These are phyloP conservation scores for Phytophthora hibernalis DNA, from an alignment of 352 stramenopile species.

Conservation along the genomic window DNA sequence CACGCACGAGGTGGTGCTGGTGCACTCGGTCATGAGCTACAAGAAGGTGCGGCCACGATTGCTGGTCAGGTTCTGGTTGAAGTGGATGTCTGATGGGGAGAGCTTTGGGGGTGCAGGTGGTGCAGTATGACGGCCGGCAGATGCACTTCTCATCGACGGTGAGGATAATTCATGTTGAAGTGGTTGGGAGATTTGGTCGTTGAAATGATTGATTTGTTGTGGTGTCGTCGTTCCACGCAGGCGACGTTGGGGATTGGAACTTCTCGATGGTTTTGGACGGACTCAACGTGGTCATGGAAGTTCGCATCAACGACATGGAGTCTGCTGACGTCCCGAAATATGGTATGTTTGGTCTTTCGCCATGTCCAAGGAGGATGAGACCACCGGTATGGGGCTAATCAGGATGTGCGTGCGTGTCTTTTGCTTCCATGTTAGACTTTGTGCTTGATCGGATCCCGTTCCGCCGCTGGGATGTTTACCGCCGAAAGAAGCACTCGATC, in stretches of 20 bases:
- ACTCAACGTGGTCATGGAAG: slow-evolving; percentile 79
- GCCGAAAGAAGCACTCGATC: slow-evolving; percentile 64
- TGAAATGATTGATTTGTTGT: slow-evolving; percentile 8
- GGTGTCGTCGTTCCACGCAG: slow-evolving; percentile 38
- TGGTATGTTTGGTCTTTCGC: slow-evolving; percentile 38
- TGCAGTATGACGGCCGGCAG: slow-evolving; percentile 82
- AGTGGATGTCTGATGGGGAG: slow-evolving; percentile 9
- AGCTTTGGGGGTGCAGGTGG: slow-evolving; percentile 41
- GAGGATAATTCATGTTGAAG: slow-evolving; percentile 23
- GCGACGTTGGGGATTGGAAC: slow-evolving; percentile 79
- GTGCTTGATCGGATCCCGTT: slow-evolving; percentile 82
- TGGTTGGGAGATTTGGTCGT: slow-evolving; percentile 6
- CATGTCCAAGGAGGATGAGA: neutral
- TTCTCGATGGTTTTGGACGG: slow-evolving; percentile 83
- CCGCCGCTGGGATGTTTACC: slow-evolving; percentile 85
- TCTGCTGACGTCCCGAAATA: slow-evolving; percentile 84
- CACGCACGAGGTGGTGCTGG: slow-evolving; percentile 76
- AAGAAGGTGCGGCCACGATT: slow-evolving; percentile 64
- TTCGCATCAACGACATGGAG: slow-evolving; percentile 88
- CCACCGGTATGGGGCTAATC: slow-evolving; percentile 4
- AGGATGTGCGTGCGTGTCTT: slow-evolving; percentile 33
- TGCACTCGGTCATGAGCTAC: slow-evolving; percentile 88
- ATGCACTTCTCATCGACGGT: slow-evolving; percentile 87
- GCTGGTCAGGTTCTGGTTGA: neutral
- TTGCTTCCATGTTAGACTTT: slow-evolving; percentile 53